Base-by-base conservation (phyloP, 768 basidiomycete species). In the Boletellus emodensis region DNA sequence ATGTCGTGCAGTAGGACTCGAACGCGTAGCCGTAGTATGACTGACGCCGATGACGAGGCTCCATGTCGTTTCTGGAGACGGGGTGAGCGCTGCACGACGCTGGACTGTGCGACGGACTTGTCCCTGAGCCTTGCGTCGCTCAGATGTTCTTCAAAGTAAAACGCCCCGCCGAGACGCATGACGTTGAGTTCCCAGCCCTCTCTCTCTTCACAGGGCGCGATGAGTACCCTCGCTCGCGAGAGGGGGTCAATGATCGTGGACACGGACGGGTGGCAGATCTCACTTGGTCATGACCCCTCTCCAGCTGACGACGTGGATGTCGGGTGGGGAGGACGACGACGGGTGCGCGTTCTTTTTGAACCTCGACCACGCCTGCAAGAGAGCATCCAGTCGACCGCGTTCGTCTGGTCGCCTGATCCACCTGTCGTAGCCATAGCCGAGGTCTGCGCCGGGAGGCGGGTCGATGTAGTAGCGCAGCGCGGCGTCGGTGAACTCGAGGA, bases 11-110 rank as follows among this genome's bases (percentile, higher is more conserved):
- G 60, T 85, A 94, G 14, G 90, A 87, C 64, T 94, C 92, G 57
- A 94, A 94, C 0, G 90, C 80, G 66, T 94, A 94, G 15, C 90
- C 92, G 64, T 85, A 90, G 66, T 94, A 94, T 9, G 77, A 77
- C 61, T 84, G 81, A 22, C 76, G 69, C 2, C 78, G 80, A 28
- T 86, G 84, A 12, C 77, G 78, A 11, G 81, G 78, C n/a, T 78
- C 70, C 70, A 85, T 75, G 50, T 84, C 71, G 46, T 87, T 79
- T 61, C 91, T 92, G 32, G 8, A 37, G 35, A 43, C 43, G 18
- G 13, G 40, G 24, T 56, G 38, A 51, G 52, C 14, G 43, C 26
- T 37, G 24, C n/a, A 44, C 33, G 5, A 32, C 37, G 44, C n/a
- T 13, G 33, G 0, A 0, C 20, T 32, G 18, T 6, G 11, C 50